Conservation (phyloP, 352 stramenopile species). For the Blastocystis sp. region DNA sequence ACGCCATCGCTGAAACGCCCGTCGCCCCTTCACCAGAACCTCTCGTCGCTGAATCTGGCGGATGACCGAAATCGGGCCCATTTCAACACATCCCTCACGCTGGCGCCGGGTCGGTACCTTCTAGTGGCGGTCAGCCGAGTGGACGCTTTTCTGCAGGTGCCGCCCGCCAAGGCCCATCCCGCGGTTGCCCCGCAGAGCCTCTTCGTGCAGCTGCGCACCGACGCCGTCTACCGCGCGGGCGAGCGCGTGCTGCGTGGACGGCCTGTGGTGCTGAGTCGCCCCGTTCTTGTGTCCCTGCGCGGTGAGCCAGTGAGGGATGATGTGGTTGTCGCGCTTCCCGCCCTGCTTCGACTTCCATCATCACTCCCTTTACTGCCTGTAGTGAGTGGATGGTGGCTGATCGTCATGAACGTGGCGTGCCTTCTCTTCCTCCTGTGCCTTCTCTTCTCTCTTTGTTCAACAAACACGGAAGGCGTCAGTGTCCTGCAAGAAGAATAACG, state of each 20-base stretch:
- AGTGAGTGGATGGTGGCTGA: neutral
- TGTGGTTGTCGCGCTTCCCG: neutral
- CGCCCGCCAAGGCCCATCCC: neutral
- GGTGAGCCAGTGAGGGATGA: neutral
- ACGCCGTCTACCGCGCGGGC: neutral
- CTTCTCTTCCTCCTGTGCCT: neutral
- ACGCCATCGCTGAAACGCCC: neutral
- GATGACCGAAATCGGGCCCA: constrained; percentile 14
- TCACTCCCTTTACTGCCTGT: neutral
- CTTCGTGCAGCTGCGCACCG: constrained; percentile 9
- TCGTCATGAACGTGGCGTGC: neutral
- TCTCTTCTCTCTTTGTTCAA: constrained; percentile 3
- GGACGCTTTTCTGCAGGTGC: constrained; percentile 3
- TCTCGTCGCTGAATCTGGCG: neutral
- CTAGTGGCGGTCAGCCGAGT: constrained; percentile 9
- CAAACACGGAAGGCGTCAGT: constrained; percentile 47
- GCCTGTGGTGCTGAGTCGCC: constrained; percentile 10
- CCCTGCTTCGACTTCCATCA: neutral
- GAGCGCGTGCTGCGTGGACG: neutral
- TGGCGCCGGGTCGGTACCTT: neutral
- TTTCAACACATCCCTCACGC: neutral
- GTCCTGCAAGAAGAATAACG: constrained; percentile 53
- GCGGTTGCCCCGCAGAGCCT: constrained; percentile 53
- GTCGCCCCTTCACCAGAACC: neutral
- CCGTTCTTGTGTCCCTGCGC: neutral